Conservation (phyloP, 768 basidiomycete genomes). For the Dacryopinax spathularia region DNA sequence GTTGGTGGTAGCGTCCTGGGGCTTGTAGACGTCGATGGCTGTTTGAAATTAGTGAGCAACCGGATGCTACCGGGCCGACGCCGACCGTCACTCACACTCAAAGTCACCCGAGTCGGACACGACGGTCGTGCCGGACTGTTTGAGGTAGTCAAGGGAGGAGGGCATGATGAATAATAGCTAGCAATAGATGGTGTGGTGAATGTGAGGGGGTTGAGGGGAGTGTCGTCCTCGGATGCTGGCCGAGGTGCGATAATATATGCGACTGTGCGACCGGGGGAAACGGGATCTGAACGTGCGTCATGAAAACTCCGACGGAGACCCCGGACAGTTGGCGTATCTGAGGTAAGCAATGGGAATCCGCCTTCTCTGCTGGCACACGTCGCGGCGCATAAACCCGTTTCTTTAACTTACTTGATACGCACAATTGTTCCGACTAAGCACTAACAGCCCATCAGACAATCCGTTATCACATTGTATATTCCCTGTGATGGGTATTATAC, state of each 20-base stretch:
- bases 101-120: slow-evolving; percentile 97
- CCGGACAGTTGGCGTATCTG: background rate
- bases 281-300: slow-evolving; percentile 4
- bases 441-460: background rate
- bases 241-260: slow-evolving; percentile 1
- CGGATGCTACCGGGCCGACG: background rate
- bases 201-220: background rate
- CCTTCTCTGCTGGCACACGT: background rate
- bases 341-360: background rate
- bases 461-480: background rate
- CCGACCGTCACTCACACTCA: slow-evolving; percentile 38
- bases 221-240: background rate
- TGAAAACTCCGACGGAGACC: slow-evolving; percentile 4
- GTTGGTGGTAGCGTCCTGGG: slow-evolving; percentile 98
- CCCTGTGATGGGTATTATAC: background rate
- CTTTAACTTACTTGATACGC: background rate
- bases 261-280: background rate
- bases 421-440: background rate
- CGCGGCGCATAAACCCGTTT: background rate
- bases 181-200: background rate
- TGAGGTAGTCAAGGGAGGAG: slow-evolving; percentile 39
- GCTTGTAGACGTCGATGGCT: slow-evolving; percentile 95
- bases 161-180: slow-evolving; percentile 19
- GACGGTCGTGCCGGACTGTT: slow-evolving; percentile 86
- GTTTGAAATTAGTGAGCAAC: slow-evolving; percentile 11